phyloP scores from a whole-genome alignment of 192 early-diverging fungal genomes.

The Phlyctochytrium bullatum region DNA sequence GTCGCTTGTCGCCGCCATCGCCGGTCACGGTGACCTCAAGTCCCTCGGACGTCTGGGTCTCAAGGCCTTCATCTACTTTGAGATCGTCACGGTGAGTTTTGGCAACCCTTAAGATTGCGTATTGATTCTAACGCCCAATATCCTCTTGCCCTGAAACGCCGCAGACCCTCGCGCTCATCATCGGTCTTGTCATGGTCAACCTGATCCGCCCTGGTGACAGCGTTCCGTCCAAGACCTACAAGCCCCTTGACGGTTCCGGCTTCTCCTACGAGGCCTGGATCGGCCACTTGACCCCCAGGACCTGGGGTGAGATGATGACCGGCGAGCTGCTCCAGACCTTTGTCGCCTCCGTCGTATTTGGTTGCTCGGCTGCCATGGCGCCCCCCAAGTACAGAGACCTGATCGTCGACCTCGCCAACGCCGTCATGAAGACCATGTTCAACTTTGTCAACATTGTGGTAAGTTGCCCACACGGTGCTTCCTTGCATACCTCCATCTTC shows the following conservation, averaged over 20 bases:
- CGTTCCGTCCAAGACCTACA: slow-evolving; percentile 25
- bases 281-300: slow-evolving; percentile 55
- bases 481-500: slow-evolving; percentile 44
- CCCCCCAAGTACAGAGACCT: slow-evolving; percentile 22
- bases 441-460: slow-evolving; percentile 39
- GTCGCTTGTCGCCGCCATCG: slow-evolving; percentile 69
- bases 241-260: slow-evolving; percentile 14
- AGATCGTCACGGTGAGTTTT: slow-evolving; percentile 32
- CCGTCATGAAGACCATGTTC: slow-evolving; percentile 64
- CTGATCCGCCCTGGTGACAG: slow-evolving; percentile 62
- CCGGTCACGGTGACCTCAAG: slow-evolving; percentile 69
- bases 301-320: slow-evolving; percentile 48
- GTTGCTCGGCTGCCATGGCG: slow-evolving; percentile 38
- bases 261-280: slow-evolving; percentile 59
- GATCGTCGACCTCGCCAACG: slow-evolving; percentile 55
- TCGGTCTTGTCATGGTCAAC: slow-evolving; percentile 67
- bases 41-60: slow-evolving; percentile 59
- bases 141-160: neutral
- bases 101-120: neutral
- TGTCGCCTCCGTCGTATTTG: slow-evolving; percentile 66
- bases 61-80: slow-evolving; percentile 71
- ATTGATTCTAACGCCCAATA: slow-evolving; percentile 18
- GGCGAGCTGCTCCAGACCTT: slow-evolving; percentile 58
- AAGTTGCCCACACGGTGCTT: slow-evolving; percentile 23
- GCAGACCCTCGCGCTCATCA: slow-evolving; percentile 50